Evolutionary conservation across 192 early-diverging fungal species (phyloP).

Genomic region (Thamnidium elegans): DNA sequence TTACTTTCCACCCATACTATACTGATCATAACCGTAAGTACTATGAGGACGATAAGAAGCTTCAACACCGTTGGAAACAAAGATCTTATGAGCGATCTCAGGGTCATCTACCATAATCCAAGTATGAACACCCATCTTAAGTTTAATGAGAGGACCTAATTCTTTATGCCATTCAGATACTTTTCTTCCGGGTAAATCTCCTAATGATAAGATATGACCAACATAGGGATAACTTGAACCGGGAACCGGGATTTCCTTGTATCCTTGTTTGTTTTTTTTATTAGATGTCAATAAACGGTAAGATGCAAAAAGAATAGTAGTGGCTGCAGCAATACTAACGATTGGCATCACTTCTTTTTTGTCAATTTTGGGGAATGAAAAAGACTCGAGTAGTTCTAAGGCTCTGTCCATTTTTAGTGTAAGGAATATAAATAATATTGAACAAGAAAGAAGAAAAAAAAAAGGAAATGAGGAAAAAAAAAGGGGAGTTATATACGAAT

Average conservation of each 20-base stretch:
- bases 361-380: too few relatives aligned
- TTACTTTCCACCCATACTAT: slow-evolving; percentile 6
- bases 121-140: slow-evolving; percentile 11
- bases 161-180: slow-evolving; percentile 6
- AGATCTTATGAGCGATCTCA: slow-evolving; percentile 2
- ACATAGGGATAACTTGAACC: slow-evolving; percentile 7
- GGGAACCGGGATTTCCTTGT: slow-evolving; percentile 12
- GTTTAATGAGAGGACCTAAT: slow-evolving; percentile 5
- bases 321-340: background rate
- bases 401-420: too few relatives aligned
- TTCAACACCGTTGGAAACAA: slow-evolving; percentile 11
- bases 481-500: too few relatives aligned
- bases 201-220: background rate
- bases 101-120: slow-evolving; percentile 16
- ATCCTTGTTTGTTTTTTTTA: background rate
- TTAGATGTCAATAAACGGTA: background rate
- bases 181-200: background rate
- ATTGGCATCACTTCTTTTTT: too few relatives aligned
- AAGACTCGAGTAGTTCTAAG: too few relatives aligned
- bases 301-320: background rate
- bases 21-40: background rate
- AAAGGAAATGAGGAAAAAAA: too few relatives aligned
- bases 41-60: background rate
- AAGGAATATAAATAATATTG: too few relatives aligned
- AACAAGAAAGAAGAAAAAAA: too few relatives aligned